Evolutionary conservation across 208 protist species (phyloP).

Genomic region (Crithidia mellificae): DNA sequence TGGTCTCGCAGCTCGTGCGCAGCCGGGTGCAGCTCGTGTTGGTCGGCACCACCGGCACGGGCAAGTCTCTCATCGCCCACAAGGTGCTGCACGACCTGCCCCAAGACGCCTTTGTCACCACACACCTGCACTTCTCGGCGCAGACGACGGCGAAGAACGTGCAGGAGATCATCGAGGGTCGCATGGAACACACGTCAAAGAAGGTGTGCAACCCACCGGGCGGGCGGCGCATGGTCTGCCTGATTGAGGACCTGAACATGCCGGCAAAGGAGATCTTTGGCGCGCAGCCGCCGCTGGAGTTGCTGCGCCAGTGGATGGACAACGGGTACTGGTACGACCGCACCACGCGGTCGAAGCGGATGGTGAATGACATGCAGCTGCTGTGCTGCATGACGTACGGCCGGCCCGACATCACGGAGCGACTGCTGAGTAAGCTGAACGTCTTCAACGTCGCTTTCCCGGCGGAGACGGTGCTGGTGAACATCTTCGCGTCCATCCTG

Average conservation of each 20-base stretch:
- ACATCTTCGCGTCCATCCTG: slow-evolving; percentile 97
- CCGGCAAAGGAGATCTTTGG: slow-evolving; percentile 97
- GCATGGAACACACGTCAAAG: slow-evolving; percentile 97
- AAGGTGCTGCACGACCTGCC: slow-evolving; percentile 84
- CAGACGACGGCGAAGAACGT: slow-evolving; percentile 94
- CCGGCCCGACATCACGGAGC: slow-evolving; percentile 91
- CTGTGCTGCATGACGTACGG: slow-evolving; percentile 98
- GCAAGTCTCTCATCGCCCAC: slow-evolving; percentile 95
- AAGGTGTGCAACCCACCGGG: slow-evolving; percentile 94
- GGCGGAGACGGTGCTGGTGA: slow-evolving; percentile 85
- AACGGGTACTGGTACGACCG: slow-evolving; percentile 98
- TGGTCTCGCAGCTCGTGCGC: slow-evolving; percentile 90
- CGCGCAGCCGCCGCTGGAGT: slow-evolving; percentile 97
- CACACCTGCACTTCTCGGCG: slow-evolving; percentile 96
- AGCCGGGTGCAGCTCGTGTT: slow-evolving; percentile 91
- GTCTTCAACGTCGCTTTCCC: slow-evolving; percentile 97
- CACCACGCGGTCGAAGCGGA: slow-evolving; percentile 89
- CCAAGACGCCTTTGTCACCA: slow-evolving; percentile 79
- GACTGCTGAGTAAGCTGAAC: slow-evolving; percentile 95
- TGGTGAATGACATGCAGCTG: slow-evolving; percentile 97
- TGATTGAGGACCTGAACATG: slow-evolving; percentile 99
- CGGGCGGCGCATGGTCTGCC: slow-evolving; percentile 95
- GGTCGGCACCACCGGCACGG: slow-evolving; percentile 96
- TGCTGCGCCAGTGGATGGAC: slow-evolving; percentile 97
- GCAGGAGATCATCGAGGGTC: slow-evolving; percentile 96